Base-by-base conservation (phyloP, 2,329 filamentous ascomycete species). In the Botrytis pseudocinerea region DNA sequence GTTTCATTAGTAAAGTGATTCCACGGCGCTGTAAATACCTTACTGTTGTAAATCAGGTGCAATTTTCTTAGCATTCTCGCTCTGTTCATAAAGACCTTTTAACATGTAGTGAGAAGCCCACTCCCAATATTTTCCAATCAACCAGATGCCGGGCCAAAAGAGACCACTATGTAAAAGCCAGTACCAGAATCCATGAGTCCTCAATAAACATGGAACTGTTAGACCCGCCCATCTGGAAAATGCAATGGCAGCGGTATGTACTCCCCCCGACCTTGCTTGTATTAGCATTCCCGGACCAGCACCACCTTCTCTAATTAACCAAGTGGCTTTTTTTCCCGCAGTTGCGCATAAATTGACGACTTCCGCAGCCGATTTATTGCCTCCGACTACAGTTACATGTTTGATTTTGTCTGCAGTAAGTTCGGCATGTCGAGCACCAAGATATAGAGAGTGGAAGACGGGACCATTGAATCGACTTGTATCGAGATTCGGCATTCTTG, bases 221-320 rank as follows among this genome's bases (percentile, higher is more conserved):
- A 72, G 40, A 14, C 70, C 70, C 9, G 62, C 40, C 62, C 62
- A 72, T 28, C 70, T 59, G 3, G 70, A 72, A 10, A 72, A 72
- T 35, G 70, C 70, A 59, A 73, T 69, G 25, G 70, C 70, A 6
- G 62, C 73, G 61, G 70, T 68, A 59, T 74, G 73, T 10, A 70
- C 38, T 2, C 70, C 70, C 8, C 71, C 63, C 9, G 66, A 65
- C 40, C 54, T 74, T 25, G 48, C 54, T 14, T 74, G 59, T 62
- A 75, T 66, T 4, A 75, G 59, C 38, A 74, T 46, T 22, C 70
- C 73, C 0, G 73, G 74, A 18, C 76, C 74, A 70, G 63, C 60
- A 25, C 75, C 75, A 54, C 69, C 71, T 60, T 74, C 60, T 16
- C 75, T n/a, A 44, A 77, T 75, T 12, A 77, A 35, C 76, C 76